Evolutionary conservation across 371 early-diverging fungal species (phyloP), one percentile per base, ranked within the genome.

Genomic region (Dichotomocladium elegans): DNA sequence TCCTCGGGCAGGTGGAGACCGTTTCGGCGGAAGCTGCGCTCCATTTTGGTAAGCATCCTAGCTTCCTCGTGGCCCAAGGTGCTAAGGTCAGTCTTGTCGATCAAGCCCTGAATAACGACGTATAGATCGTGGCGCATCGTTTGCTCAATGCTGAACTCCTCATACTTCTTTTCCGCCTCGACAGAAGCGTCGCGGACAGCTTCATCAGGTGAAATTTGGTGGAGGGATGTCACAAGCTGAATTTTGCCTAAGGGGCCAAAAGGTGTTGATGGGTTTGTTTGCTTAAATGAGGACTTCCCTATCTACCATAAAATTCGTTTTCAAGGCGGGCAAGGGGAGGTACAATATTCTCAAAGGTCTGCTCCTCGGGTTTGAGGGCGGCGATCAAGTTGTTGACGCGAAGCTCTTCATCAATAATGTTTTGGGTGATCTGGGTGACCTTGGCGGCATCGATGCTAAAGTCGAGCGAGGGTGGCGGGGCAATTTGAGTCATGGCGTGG

Each of bases 71-170:
- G 58, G 10, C 63, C 70, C 41, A 88, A 64, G 12, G 48, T 49
- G 17, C 57, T 57, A 40, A 81, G 48, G 47, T 83, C 83, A 5
- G 74, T 76, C 57, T 78, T 77, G 51, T 65, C 56, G 50, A 81
- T 71, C 42, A 81, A 81, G 15, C 63, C 70, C 21, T 79, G 73
- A 53, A 89, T 80, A 4, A 81, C 82, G 19, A 54, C 51, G 60
- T 85, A 92, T 19, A 92, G 68, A 54, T 92, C 91, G 49, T 81
- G 81, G 44, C 90, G 86, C 92, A 92, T 92, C 44, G 60, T 59
- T 22, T 76, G 77, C 50, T 91, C 90, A 58, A 92, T 89, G 45
- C 74, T 77, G 58, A 86, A 89, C 26, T 82, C 86, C 51, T 81
- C 78, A 47, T 84, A 77, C 46, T 70, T 69, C 43, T 79, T 80